Percentiles rank a stretch among this genome's conserved stretches.
Evolutionary conservation across 345 rosid genomes (phyloP).

Genomic region (Bruguiera parviflora): DNA sequence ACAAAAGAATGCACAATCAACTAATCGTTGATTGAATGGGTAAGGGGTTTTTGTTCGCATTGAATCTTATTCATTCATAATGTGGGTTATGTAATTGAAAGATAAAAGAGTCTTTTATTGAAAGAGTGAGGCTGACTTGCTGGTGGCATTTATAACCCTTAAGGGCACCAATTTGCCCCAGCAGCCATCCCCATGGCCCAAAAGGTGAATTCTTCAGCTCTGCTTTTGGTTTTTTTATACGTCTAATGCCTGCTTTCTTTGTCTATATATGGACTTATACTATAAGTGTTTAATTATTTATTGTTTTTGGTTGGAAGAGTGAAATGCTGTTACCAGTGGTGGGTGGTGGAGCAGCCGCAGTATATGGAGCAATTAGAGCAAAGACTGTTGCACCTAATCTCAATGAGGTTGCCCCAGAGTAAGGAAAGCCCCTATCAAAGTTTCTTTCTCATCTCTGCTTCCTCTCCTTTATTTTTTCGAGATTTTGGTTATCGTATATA

Average conservation of each 20-base stretch:
- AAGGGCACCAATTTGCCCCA: conserved; percentile 16
- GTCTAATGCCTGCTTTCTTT: not conserved
- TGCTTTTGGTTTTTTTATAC: not conserved
- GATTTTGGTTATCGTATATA: too few relatives aligned
- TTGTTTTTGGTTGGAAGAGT: conserved; percentile 20
- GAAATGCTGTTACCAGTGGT: conserved; percentile 69
- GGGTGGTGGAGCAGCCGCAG: conserved; percentile 98
- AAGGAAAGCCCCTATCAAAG: conserved; percentile 84
- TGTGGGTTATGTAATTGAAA: too few relatives aligned
- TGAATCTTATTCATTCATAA: too few relatives aligned
- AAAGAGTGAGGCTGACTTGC: too few relatives aligned
- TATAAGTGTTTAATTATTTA: not conserved
- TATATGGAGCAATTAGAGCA: conserved; percentile 88
- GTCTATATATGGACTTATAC: not conserved
- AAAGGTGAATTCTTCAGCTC: conserved; percentile 23
- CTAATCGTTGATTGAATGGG: too few relatives aligned
- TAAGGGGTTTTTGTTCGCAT: too few relatives aligned
- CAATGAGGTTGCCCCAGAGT: conserved; percentile 64
- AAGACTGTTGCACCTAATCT: conserved; percentile 74
- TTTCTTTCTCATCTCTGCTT: conserved; percentile 21
- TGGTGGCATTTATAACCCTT: not conserved
- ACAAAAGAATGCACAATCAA: too few relatives aligned
- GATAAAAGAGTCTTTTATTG: too few relatives aligned
- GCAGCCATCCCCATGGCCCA: conserved; percentile 23
- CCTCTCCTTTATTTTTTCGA: not conserved